phyloP scores from a whole-genome alignment of 2,329 filamentous ascomycete species.

The Coniosporium tulheliwenetii region DNA sequence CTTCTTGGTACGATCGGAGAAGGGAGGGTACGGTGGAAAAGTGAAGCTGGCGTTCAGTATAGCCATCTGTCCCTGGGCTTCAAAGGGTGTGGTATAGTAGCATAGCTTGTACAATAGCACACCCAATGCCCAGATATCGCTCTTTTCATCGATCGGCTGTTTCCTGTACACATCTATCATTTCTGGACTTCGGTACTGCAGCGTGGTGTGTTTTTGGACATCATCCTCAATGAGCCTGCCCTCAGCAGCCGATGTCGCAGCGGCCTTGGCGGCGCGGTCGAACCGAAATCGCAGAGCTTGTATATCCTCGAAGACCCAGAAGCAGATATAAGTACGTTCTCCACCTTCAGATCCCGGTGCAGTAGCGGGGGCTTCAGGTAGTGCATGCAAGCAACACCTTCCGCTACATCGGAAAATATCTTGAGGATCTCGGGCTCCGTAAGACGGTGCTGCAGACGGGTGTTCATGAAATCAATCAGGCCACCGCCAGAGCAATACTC shows the following conservation, averaged over 20 bases:
- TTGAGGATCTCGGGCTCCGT: constrained; percentile 95
- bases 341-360: constrained; percentile 91
- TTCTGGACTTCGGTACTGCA: constrained; percentile 94
- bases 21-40: constrained; percentile 74
- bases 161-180: constrained; percentile 98
- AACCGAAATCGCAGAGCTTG: constrained; percentile 98
- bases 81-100: constrained; percentile 97
- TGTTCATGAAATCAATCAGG: constrained; percentile 99
- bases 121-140: constrained; percentile 93
- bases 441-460: constrained; percentile 82
- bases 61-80: constrained; percentile 92
- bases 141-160: constrained; percentile 95
- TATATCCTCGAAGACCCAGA: constrained; percentile 56
- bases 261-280: constrained; percentile 71
- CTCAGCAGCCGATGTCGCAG: constrained; percentile 74
- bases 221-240: constrained; percentile 92
- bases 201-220: constrained; percentile 87
- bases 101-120: constrained; percentile 95
- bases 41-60: constrained; percentile 93
- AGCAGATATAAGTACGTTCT: constrained; percentile 82
- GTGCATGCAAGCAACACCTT: constrained; percentile 97
- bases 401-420: constrained; percentile 91
- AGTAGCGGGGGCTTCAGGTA: constrained; percentile 88
- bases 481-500: constrained; percentile 92
- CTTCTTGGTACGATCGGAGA: constrained; percentile 78